These are phyloP conservation scores for Hyaloscypha variabilis DNA, from an alignment of 495 filamentous ascomycete genomes.

Conservation along the genomic window DNA sequence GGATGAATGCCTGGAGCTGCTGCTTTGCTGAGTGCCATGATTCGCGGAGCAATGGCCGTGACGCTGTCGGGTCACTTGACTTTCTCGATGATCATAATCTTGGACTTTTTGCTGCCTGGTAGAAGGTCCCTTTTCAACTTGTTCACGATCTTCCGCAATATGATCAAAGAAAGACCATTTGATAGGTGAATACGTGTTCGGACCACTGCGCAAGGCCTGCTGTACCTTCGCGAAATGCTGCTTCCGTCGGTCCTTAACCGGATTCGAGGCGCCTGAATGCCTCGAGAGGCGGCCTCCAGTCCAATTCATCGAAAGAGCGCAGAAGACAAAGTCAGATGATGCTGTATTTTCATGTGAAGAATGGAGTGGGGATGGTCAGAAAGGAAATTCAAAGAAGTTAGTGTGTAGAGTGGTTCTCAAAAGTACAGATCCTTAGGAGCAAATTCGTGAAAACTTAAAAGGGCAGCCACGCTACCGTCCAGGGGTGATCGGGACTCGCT, in stretches of 20 bases:
- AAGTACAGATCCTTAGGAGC: neutral
- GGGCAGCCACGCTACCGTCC: too few relatives aligned
- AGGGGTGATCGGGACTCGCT: too few relatives aligned
- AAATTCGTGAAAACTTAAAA: neutral
- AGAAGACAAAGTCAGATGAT: neutral
- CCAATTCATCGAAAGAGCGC: constrained; percentile 30
- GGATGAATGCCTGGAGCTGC: constrained; percentile 6
- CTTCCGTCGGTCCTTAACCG: constrained; percentile 21
- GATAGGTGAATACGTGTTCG: constrained; percentile 21
- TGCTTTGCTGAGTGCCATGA: neutral
- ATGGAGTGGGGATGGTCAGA: neutral
- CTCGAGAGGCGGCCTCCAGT: constrained; percentile 31
- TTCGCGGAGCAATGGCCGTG: neutral
- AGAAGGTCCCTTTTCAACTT: neutral
- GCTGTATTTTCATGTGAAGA: neutral
- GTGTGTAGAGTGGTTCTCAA: neutral
- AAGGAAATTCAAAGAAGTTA: neutral
- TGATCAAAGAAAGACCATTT: constrained; percentile 22
- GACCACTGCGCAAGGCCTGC: constrained; percentile 18
- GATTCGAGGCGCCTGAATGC: constrained; percentile 18
- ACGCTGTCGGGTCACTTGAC: neutral
- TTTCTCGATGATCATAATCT: neutral
- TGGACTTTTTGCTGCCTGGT: neutral
- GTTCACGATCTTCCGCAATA: constrained; percentile 4
- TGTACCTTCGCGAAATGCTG: constrained; percentile 32